phyloP scores from a whole-genome alignment of 495 filamentous ascomycete genomes.

The Letharia columbiana region DNA sequence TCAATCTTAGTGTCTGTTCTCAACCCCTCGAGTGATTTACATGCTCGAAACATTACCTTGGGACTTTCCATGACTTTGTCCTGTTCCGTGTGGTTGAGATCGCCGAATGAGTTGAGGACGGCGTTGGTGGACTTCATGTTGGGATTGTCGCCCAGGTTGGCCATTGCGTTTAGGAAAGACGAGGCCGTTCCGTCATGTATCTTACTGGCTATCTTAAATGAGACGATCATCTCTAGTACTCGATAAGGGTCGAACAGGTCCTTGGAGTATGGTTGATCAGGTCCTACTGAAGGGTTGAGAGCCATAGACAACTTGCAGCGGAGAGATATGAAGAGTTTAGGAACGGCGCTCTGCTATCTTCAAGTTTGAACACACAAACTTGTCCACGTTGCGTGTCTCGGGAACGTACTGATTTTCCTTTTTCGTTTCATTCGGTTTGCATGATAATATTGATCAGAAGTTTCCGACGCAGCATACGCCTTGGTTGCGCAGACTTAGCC shows the following conservation, averaged over 20 bases:
- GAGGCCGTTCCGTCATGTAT: neutral
- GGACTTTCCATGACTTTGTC: neutral
- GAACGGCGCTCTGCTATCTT: no score
- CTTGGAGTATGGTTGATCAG: no score
- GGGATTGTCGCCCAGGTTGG: neutral
- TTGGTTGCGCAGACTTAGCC: no score
- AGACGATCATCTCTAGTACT: neutral
- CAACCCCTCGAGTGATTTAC: neutral
- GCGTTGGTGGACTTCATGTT: neutral
- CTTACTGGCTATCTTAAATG: neutral
- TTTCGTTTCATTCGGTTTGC: no score
- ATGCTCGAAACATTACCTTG: neutral
- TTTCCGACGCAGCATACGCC: no score
- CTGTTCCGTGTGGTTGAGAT: neutral
- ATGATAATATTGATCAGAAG: no score
- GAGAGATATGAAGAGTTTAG: neutral
- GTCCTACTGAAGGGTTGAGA: neutral
- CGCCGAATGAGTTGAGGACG: neutral
- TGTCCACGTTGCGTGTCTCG: no score
- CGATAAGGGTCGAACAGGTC: neutral
- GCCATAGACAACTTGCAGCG: neutral
- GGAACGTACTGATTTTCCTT: no score
- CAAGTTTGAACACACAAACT: no score
- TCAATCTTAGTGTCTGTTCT: neutral
- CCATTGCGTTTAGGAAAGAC: neutral